Evolutionary conservation across 805 yeast species (phyloP).

Genomic region (Starmerella sirachaensis): DNA sequence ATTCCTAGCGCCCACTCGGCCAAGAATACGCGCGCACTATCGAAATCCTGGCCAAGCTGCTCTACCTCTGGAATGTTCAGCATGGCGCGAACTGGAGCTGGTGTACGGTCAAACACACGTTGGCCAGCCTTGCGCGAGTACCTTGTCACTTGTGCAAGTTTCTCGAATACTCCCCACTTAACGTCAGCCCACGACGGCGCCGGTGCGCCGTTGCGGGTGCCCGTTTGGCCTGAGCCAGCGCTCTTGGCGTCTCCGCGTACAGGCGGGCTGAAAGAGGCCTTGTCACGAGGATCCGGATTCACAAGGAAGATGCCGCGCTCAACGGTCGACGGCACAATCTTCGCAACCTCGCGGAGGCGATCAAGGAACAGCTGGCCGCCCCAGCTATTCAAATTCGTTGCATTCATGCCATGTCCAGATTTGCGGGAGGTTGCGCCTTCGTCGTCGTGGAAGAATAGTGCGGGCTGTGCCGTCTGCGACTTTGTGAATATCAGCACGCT

Average conservation of each 20-base stretch:
- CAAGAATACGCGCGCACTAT: constrained; percentile 77
- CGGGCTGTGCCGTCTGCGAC: constrained; percentile 53
- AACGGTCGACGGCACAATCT: constrained; percentile 53
- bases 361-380: constrained; percentile 75
- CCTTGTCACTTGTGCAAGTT: constrained; percentile 66
- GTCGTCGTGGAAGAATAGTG: constrained; percentile 84
- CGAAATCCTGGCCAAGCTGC: constrained; percentile 78
- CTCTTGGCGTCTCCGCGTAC: constrained; percentile 21
- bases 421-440: constrained; percentile 55
- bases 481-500: constrained; percentile 64
- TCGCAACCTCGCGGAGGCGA: constrained; percentile 42
- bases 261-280: constrained; percentile 44
- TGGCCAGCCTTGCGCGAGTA: constrained; percentile 53
- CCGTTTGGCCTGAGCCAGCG: not conserved
- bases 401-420: constrained; percentile 37
- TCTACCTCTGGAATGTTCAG: constrained; percentile 69
- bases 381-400: constrained; percentile 39
- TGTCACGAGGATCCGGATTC: constrained; percentile 63
- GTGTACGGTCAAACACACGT: constrained; percentile 45
- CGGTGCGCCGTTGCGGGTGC: constrained; percentile 4
- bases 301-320: constrained; percentile 65
- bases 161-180: constrained; percentile 77
- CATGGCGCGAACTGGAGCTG: constrained; percentile 44
- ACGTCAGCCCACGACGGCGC: constrained; percentile 43
- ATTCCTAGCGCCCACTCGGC: constrained; percentile 97